A percentile compares a stretch with the other conserved stretches of the same genome.
Conservation (phyloP, 352 stramenopile species). For the Bremia lactucae region DNA sequence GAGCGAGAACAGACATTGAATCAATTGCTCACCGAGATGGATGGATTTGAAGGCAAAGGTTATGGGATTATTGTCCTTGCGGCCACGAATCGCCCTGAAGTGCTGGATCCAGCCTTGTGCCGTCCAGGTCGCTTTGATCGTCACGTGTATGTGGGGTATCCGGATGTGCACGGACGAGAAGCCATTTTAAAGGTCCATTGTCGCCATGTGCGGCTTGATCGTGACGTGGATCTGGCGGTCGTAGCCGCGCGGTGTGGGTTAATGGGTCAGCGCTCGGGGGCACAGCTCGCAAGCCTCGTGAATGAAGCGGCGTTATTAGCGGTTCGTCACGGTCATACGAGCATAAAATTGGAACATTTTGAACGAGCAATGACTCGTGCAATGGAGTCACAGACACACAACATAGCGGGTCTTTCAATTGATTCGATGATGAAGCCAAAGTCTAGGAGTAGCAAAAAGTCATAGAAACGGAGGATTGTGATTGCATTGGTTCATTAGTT, state of each 20-base stretch:
- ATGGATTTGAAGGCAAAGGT: conserved; percentile 86
- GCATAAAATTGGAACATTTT: conserved; percentile 57
- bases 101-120: conserved; percentile 93
- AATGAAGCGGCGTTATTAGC: conserved; percentile 77
- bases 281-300: conserved; percentile 68
- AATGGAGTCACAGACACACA: conserved; percentile 48
- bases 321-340: conserved; percentile 53
- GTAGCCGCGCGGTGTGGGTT: conserved; percentile 47
- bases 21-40: conserved; percentile 85
- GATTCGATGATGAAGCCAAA: conserved; percentile 48
- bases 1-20: conserved; percentile 95
- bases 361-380: conserved; percentile 63
- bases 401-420: conserved; percentile 39
- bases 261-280: conserved; percentile 53
- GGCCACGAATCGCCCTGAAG: conserved; percentile 92
- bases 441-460: too few relatives aligned
- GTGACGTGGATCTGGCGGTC: conserved; percentile 37
- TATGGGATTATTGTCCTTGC: conserved; percentile 93
- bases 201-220: conserved; percentile 44
- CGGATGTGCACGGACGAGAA: conserved; percentile 85
- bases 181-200: conserved; percentile 65
- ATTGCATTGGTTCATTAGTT: too few relatives aligned
- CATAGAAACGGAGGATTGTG: too few relatives aligned
- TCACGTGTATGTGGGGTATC: conserved; percentile 92
- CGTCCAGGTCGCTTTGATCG: conserved; percentile 94